These are phyloP conservation scores for Phaeoacremonium minimum DNA, from an alignment of 2,329 filamentous ascomycete genomes.

Conservation along the genomic window DNA sequence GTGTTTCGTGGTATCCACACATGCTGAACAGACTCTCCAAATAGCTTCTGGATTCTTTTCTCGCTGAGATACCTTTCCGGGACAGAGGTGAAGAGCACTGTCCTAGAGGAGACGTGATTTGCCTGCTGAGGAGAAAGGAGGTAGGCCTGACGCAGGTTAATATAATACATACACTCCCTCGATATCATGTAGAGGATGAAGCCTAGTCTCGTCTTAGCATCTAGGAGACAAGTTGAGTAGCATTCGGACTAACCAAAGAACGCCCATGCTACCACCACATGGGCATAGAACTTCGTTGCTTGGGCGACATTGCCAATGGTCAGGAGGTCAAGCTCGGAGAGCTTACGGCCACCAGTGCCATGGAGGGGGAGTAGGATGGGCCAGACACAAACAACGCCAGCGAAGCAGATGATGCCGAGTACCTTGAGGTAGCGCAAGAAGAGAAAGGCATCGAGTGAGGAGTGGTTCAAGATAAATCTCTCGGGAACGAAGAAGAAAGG, in stretches of 20 bases:
- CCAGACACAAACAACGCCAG: conserved; percentile 79
- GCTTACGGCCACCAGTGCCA: conserved; percentile 67
- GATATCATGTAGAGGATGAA: conserved; percentile 90
- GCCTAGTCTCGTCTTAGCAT: conserved; percentile 22
- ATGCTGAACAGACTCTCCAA: conserved; percentile 73
- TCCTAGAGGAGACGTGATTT: conserved; percentile 81
- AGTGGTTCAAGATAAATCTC: conserved; percentile 63
- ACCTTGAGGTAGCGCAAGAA: conserved; percentile 86
- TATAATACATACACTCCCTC: conserved; percentile 86
- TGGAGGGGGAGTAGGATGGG: conserved; percentile 82
- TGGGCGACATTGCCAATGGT: conserved; percentile 47
- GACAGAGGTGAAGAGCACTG: conserved; percentile 87
- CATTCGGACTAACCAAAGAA: conserved; percentile 54
- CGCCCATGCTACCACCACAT: conserved; percentile 74
- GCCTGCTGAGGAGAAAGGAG: conserved; percentile 80
- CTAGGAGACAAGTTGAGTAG: too few species aligned
- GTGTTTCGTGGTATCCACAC: conserved; percentile 80
- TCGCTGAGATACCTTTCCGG: conserved; percentile 73
- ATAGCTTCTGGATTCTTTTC: conserved; percentile 68
- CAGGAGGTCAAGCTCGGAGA: conserved; percentile 63
- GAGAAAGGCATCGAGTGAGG: conserved; percentile 88
- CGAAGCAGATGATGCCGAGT: conserved; percentile 68
- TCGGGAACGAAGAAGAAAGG: conserved; percentile 54
- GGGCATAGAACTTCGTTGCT: conserved; percentile 69
- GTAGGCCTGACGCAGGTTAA: conserved; percentile 92